Evolutionary conservation across 2,329 filamentous ascomycete species (phyloP).

Genomic region (Aspergillus japonicus): DNA sequence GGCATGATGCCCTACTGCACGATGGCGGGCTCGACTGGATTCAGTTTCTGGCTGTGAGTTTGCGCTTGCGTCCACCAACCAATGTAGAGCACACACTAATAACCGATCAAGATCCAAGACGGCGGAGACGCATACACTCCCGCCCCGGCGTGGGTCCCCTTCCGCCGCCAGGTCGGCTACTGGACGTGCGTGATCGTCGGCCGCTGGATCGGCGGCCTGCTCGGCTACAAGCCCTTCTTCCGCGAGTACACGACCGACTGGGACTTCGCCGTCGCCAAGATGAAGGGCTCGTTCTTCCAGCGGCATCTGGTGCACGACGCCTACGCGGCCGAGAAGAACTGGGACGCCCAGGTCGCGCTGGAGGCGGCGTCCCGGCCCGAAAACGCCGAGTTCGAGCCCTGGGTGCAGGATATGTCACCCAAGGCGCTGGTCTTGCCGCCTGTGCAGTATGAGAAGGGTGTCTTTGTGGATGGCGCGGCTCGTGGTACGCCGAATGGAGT

Average conservation of each 20-base stretch:
- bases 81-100: not conserved
- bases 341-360: not conserved
- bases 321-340: not conserved
- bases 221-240: slow-evolving; percentile 15
- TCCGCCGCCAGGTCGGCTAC: slow-evolving; percentile 4
- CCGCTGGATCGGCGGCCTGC: slow-evolving; percentile 13
- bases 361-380: too few relatives aligned
- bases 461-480: too few relatives aligned
- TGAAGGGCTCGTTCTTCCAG: slow-evolving; percentile 10
- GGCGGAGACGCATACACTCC: slow-evolving; percentile 13
- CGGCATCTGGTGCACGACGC: not conserved
- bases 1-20: slow-evolving; percentile 16
- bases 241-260: slow-evolving; percentile 15
- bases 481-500: too few relatives aligned
- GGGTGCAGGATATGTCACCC: too few relatives aligned
- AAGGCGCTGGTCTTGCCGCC: too few relatives aligned
- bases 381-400: too few relatives aligned
- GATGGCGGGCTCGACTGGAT: slow-evolving; percentile 16
- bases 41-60: slow-evolving; percentile 9
- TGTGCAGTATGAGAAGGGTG: too few relatives aligned
- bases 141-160: slow-evolving; percentile 13
- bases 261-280: slow-evolving; percentile 13
- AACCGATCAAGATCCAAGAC: slow-evolving; percentile 11
- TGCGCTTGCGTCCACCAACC: not conserved
- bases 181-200: slow-evolving; percentile 3